These are phyloP conservation scores for Rhodotorula babjevae DNA, from an alignment of 768 basidiomycete genomes.

Conservation along the genomic window DNA sequence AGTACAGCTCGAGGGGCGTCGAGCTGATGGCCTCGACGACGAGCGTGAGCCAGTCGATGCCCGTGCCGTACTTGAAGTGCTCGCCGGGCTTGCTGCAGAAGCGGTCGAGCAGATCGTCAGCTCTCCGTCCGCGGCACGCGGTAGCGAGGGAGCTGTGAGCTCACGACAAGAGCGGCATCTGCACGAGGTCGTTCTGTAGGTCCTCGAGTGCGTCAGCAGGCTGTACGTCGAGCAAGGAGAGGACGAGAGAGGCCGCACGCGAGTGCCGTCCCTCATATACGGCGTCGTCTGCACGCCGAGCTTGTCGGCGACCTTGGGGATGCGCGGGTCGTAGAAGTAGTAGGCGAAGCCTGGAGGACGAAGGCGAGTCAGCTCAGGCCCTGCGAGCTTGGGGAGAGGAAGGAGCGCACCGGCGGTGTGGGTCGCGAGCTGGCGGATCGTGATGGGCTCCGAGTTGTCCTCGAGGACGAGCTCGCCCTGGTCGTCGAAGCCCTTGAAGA, in stretches of 20 bases:
- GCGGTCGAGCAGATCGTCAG: background rate
- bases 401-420: conserved; percentile 39
- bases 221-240: background rate
- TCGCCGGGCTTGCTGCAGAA: background rate
- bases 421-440: conserved; percentile 44
- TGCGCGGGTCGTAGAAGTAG: background rate
- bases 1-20: conserved; percentile 42
- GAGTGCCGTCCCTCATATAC: background rate
- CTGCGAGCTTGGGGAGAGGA: no score
- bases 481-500: conserved; percentile 40
- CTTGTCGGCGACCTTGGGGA: background rate
- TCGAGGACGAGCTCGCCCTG: conserved; percentile 24
- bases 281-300: background rate
- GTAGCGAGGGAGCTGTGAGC: no score
- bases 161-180: background rate
- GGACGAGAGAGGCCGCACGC: background rate
- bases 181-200: background rate
- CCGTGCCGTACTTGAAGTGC: conserved; percentile 35
- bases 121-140: no score
- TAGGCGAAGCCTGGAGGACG: background rate
- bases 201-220: background rate
- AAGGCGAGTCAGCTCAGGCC: background rate
- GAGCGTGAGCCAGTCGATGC: conserved; percentile 45
- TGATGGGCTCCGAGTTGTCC: conserved; percentile 39
- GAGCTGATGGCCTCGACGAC: conserved; percentile 43